Conservation (phyloP, 1,139 yeast genomes). For the Geotrichum aggregatum region DNA sequence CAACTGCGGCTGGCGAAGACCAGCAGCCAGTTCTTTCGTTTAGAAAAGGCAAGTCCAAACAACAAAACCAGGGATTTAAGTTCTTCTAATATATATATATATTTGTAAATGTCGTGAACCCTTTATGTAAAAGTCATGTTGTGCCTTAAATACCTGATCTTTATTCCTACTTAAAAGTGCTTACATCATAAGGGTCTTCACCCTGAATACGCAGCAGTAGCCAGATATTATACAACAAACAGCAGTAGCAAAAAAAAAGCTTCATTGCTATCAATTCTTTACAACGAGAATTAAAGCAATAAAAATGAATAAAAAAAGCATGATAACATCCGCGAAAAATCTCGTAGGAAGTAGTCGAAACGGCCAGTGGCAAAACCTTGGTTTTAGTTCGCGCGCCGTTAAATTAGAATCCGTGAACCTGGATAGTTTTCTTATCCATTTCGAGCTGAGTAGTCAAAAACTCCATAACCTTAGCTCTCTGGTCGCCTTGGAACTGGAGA, state of each 20-base stretch:
- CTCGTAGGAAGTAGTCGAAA: not conserved
- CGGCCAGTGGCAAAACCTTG: not conserved
- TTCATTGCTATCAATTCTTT: not conserved
- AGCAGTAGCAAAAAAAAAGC: too few species aligned
- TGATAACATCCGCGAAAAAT: not conserved
- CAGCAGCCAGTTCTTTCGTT: constrained; percentile 4
- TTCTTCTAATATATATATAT: not conserved
- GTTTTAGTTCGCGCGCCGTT: not conserved
- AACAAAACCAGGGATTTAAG: constrained; percentile 10
- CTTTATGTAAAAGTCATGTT: not conserved
- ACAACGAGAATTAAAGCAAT: not conserved
- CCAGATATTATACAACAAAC: too few species aligned
- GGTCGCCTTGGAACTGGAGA: constrained; percentile 98
- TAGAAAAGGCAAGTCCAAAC: constrained; percentile 11
- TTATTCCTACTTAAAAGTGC: not conserved
- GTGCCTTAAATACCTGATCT: not conserved
- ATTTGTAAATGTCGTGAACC: not conserved
- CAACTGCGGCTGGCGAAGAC: not conserved
- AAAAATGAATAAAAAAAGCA: not conserved
- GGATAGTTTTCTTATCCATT: constrained; percentile 91
- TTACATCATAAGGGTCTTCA: not conserved
- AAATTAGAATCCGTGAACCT: constrained; percentile 89
- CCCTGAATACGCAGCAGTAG: too few species aligned
- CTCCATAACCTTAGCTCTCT: constrained; percentile 93
- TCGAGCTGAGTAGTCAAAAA: constrained; percentile 83